Conservation (phyloP, 1,284 basidiomycete species). For the Naganishia cerealis region DNA sequence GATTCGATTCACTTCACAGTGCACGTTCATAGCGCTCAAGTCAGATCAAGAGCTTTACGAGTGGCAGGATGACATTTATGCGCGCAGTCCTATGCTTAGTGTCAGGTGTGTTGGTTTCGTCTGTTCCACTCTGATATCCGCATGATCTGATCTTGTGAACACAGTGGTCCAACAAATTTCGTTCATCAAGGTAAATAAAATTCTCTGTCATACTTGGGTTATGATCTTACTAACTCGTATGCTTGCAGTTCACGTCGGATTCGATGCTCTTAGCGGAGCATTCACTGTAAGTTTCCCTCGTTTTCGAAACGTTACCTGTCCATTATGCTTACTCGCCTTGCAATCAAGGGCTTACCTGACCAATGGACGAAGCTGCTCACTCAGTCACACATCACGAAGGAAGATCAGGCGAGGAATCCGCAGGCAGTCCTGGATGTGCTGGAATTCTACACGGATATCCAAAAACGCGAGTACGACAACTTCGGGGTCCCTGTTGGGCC, state of each 20-base stretch:
- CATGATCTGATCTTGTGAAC: background rate
- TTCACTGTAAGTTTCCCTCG: constrained; percentile 68
- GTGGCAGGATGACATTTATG: constrained; percentile 96
- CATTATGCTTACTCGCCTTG: constrained; percentile 12
- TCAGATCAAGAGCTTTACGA: constrained; percentile 92
- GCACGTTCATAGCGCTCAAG: constrained; percentile 67
- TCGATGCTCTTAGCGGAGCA: constrained; percentile 87
- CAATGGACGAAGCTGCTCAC: constrained; percentile 95
- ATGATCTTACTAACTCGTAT: background rate
- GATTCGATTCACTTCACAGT: background rate
- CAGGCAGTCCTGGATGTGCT: constrained; percentile 96
- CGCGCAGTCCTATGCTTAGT: constrained; percentile 85
- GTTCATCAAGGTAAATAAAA: constrained; percentile 62
- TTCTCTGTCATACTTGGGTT: no score
- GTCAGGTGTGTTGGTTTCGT: constrained; percentile 56
- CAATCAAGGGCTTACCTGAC: constrained; percentile 79
- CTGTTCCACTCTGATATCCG: no score
- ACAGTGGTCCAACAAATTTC: constrained; percentile 83
- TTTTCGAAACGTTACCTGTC: background rate
- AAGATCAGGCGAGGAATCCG: constrained; percentile 94
- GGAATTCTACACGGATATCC: constrained; percentile 97
- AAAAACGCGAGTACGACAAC: constrained; percentile 74
- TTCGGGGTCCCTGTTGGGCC: constrained; percentile 34
- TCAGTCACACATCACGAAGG: constrained; percentile 93
- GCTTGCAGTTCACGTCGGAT: constrained; percentile 89